Conservation (phyloP, 2,329 filamentous ascomycete species). For the Xylariaceae sp. region DNA sequence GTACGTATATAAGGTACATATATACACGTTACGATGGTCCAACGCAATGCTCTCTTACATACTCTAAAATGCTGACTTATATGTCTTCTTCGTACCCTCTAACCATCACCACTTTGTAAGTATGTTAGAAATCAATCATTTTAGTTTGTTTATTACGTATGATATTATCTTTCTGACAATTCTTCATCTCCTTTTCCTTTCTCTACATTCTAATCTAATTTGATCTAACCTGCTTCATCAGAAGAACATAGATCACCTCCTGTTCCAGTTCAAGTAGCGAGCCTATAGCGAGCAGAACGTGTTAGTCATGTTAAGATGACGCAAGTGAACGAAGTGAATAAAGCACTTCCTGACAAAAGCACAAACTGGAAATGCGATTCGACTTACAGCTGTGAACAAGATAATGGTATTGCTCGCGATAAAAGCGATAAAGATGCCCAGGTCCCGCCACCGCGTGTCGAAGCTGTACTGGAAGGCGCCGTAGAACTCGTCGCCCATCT, state of each 20-base stretch:
- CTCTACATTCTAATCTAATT: background rate
- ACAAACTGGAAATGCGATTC: background rate
- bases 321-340: conserved; percentile 11
- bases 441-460: conserved; percentile 68
- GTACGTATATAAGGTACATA: too few species aligned
- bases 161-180: too few species aligned
- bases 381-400: conserved; percentile 46
- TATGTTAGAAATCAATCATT: too few species aligned
- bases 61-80: too few species aligned
- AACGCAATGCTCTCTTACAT: too few species aligned
- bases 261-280: conserved; percentile 50
- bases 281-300: too few species aligned
- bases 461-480: conserved; percentile 60
- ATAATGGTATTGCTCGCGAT: conserved; percentile 71
- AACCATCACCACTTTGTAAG: too few species aligned
- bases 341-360: background rate
- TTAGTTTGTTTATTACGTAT: too few species aligned
- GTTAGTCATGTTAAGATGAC: too few species aligned
- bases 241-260: conserved; percentile 35
- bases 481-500: conserved; percentile 76
- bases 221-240: too few species aligned
- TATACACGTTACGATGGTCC: too few species aligned
- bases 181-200: background rate
- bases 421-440: conserved; percentile 74
- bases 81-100: too few species aligned